These are phyloP conservation scores for Plenodomus lindquistii DNA, from an alignment of 2,329 filamentous ascomycete genomes.

Conservation along the genomic window DNA sequence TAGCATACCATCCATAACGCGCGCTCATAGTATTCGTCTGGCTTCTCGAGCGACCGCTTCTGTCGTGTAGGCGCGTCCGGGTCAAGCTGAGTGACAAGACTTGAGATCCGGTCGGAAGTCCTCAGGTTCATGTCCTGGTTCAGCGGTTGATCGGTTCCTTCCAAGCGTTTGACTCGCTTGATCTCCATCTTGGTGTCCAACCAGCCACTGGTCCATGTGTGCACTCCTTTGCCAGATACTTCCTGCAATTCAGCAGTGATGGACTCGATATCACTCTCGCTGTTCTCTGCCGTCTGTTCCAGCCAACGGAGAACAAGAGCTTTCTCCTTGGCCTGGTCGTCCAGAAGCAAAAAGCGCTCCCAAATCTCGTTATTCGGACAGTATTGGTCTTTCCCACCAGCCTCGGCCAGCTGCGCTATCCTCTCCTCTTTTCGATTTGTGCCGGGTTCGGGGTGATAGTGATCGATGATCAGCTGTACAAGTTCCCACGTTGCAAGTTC, in stretches of 20 bases:
- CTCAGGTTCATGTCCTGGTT: conserved; percentile 49
- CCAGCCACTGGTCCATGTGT: conserved; percentile 85
- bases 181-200: conserved; percentile 87
- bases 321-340: conserved; percentile 76
- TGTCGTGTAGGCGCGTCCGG: conserved; percentile 88
- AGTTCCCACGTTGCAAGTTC: conserved; percentile 93
- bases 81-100: conserved; percentile 83
- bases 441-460: conserved; percentile 57
- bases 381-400: conserved; percentile 51
- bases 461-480: conserved; percentile 72
- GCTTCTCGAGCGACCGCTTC: conserved; percentile 71
- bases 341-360: conserved; percentile 73
- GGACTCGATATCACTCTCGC: conserved; percentile 72
- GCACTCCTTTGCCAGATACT: conserved; percentile 65
- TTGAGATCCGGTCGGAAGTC: conserved; percentile 54
- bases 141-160: conserved; percentile 44
- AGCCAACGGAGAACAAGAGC: conserved; percentile 84
- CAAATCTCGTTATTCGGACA: conserved; percentile 66
- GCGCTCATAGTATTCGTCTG: conserved; percentile 86
- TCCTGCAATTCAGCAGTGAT: conserved; percentile 72
- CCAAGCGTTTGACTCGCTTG: conserved; percentile 83
- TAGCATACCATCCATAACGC: conserved; percentile 94
- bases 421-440: conserved; percentile 39
- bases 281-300: conserved; percentile 71
- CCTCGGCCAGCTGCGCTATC: conserved; percentile 32